Conservation (phyloP, 176 grass and related monocot genomes). For the Puya raimondii region DNA sequence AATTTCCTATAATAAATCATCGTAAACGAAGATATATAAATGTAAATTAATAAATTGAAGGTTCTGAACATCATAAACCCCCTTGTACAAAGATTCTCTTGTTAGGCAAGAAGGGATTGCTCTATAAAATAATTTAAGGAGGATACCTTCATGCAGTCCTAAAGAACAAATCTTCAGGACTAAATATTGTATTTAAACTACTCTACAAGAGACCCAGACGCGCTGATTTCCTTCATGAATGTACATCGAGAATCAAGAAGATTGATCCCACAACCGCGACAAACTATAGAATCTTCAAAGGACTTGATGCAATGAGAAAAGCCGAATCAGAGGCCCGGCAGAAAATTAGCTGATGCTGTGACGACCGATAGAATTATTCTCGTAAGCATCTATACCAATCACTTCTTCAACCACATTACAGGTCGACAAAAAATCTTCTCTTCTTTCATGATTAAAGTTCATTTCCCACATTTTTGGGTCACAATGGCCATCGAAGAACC, state of each 20-base stretch:
- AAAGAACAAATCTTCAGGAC: background rate
- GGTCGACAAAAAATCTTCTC: slow-evolving; percentile 56
- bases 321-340: background rate
- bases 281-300: background rate
- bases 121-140: slow-evolving; percentile 4
- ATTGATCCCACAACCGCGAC: background rate
- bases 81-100: background rate
- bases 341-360: slow-evolving; percentile 22
- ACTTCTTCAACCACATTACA: slow-evolving; percentile 80
- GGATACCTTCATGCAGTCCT: background rate
- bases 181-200: background rate
- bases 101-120: background rate
- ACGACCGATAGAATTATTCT: slow-evolving; percentile 19
- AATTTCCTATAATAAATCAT: background rate
- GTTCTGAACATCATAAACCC: background rate
- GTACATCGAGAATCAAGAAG: background rate
- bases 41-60: slow-evolving; percentile 3
- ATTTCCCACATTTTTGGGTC: slow-evolving; percentile 52
- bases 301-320: too few species aligned
- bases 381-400: slow-evolving; percentile 47
- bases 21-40: background rate
- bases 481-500: slow-evolving; percentile 25
- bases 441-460: slow-evolving; percentile 31
- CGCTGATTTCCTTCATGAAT: slow-evolving; percentile 2
- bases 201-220: slow-evolving; percentile 14